Percentiles rank a stretch among this genome's conserved stretches.
Conservation (phyloP, 106 monocot species). For the Iris macrosiphon region DNA sequence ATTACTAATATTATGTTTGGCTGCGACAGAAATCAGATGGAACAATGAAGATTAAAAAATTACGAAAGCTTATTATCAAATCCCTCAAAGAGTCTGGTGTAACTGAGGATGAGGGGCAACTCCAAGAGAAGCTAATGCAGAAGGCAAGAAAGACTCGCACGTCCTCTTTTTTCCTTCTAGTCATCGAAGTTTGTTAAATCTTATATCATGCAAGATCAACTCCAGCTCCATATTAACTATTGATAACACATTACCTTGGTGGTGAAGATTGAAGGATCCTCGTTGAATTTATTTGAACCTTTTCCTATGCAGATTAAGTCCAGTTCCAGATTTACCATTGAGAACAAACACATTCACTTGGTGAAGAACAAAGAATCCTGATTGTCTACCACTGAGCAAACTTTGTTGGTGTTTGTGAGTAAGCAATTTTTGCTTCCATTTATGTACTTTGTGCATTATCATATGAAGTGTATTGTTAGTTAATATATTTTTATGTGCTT, state of each 20-base stretch:
- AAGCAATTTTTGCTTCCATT: too few species aligned
- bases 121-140: conserved; percentile 29
- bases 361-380: conserved; percentile 19
- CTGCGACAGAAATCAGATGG: conserved; percentile 61
- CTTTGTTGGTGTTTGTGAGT: background rate
- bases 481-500: too few species aligned
- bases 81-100: conserved; percentile 34
- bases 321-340: conserved; percentile 42
- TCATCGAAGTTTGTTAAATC: background rate
- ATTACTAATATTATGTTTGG: too few species aligned
- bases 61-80: conserved; percentile 46
- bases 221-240: conserved; percentile 46
- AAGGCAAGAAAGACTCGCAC: conserved; percentile 46
- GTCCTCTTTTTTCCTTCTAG: background rate
- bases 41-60: conserved; percentile 53
- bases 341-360: conserved; percentile 37
- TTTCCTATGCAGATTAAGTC: conserved; percentile 57
- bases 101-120: conserved; percentile 33
- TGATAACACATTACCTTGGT: conserved; percentile 41
- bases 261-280: background rate
- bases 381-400: background rate
- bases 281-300: too few species aligned
- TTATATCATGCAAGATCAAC: conserved; percentile 34
- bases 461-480: too few species aligned
- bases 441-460: too few species aligned